These are phyloP conservation scores for Pseudogymnoascus sp. DNA, from an alignment of 2,329 filamentous ascomycete genomes.

Conservation along the genomic window DNA sequence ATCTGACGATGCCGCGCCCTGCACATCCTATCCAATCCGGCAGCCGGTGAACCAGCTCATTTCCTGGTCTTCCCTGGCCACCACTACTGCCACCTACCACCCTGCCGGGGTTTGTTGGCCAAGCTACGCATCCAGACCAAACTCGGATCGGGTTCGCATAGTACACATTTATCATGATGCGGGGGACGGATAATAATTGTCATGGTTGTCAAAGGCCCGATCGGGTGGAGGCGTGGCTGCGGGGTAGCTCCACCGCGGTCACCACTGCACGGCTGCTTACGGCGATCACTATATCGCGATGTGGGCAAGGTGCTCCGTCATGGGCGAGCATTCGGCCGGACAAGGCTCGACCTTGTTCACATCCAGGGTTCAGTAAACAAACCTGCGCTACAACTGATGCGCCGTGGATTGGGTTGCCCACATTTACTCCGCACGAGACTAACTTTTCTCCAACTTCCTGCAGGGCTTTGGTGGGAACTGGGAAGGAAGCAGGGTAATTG, in stretches of 20 bases:
- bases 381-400: background rate
- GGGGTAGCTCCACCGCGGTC: background rate
- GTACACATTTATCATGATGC: background rate
- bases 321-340: background rate
- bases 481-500: background rate
- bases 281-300: slow-evolving; percentile 5
- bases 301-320: background rate
- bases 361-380: slow-evolving; percentile 5
- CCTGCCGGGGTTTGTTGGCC: background rate
- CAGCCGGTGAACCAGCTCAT: background rate
- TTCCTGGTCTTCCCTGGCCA: background rate
- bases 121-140: background rate
- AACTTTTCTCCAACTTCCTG: background rate
- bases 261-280: background rate
- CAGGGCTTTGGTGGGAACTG: background rate
- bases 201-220: background rate
- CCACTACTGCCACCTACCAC: too few species aligned
- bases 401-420: background rate
- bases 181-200: background rate
- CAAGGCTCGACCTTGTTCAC: background rate
- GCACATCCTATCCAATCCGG: background rate
- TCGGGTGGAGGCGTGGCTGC: background rate
- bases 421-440: background rate
- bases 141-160: background rate
- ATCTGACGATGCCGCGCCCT: slow-evolving; percentile 2